These are phyloP conservation scores for Paecilomyces formosus DNA, from an alignment of 2,329 filamentous ascomycete species.

Conservation along the genomic window DNA sequence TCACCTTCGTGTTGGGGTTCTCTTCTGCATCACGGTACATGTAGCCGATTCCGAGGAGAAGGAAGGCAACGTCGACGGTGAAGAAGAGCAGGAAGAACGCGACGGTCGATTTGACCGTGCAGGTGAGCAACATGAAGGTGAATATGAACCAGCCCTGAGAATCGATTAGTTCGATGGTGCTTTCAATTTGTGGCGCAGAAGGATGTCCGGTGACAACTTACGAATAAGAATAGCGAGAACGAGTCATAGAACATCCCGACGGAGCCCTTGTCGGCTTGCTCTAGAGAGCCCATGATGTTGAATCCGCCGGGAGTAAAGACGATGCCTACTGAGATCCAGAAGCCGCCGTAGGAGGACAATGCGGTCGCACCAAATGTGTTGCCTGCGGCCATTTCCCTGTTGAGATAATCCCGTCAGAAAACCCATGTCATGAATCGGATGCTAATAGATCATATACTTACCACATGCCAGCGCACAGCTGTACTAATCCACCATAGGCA, in stretches of 20 bases:
- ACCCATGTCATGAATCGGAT: background rate
- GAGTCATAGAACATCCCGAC: conserved; percentile 46
- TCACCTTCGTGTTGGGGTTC: conserved; percentile 39
- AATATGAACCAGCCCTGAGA: conserved; percentile 68
- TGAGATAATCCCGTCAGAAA: background rate
- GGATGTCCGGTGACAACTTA: conserved; percentile 15
- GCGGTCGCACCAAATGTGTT: conserved; percentile 76
- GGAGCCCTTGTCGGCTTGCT: conserved; percentile 14
- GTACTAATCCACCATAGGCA: conserved; percentile 65
- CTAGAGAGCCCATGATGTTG: conserved; percentile 46
- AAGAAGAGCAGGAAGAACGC: conserved; percentile 71
- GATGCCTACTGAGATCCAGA: conserved; percentile 69
- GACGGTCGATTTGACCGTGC: conserved; percentile 65
- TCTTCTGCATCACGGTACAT: conserved; percentile 42
- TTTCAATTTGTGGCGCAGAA: background rate
- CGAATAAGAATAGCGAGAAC: conserved; percentile 62
- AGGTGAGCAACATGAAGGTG: conserved; percentile 61
- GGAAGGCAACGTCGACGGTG: conserved; percentile 63
- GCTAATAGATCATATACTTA: conserved; percentile 29
- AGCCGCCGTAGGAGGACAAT: conserved; percentile 68
- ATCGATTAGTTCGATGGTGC: background rate
- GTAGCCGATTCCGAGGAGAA: conserved; percentile 59
- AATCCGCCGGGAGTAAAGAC: conserved; percentile 59
- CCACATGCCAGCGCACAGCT: conserved; percentile 76
- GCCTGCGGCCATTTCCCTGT: conserved; percentile 68